Base-by-base conservation (phyloP, 2,329 filamentous ascomycete genomes). In the Arachnomyces sp. region DNA sequence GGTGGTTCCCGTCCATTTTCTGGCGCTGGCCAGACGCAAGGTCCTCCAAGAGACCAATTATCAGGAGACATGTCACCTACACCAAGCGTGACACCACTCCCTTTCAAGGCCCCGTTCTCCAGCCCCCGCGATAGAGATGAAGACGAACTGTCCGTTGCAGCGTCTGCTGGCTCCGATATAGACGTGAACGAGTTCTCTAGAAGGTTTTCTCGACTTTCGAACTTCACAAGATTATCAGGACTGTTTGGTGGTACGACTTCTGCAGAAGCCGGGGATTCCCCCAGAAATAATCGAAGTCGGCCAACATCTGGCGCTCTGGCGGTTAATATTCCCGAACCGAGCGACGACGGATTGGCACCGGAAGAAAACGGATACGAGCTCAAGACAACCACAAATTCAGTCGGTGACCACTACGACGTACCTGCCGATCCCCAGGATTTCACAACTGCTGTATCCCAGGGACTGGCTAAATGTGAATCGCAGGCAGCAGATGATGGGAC, bases 141-240 rank as follows among this genome's bases (percentile, higher is more conserved):
- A 12, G 71, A 73, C 14, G 72, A 75, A 43, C 64, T 71, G 18
- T 86, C 81, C 2, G 84, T 84, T 2, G 69, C 84, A 14, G 84
- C 81, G 2, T 83, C 83, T 53, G 50, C 69, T 47, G 57, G 60
- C 25, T 58, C 56, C 3, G 57, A 67, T 32, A 47, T 49, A 16
- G 51, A 49, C 15, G 49, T 59, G 31, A 40, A 52, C 39, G 47
- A 54, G 25, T 35, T 43, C 36, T 59, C 57, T 8, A 56, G 59
- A 43, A 43, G 54, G 29, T 33, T 61, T 28, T 56, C 58, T 42
- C 53, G 61, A 38, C 45, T 39, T 14, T 55, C 55, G 7, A 36
- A 55, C 11, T 43, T 54, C 35, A 55, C 49, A 34, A 49, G 48
- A 18, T 34, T 54, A 4, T 61, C 60, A 7, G 47, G 47, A 37